phyloP scores from a whole-genome alignment of 2,329 filamentous ascomycete species.

The Apiospora pterosperma region DNA sequence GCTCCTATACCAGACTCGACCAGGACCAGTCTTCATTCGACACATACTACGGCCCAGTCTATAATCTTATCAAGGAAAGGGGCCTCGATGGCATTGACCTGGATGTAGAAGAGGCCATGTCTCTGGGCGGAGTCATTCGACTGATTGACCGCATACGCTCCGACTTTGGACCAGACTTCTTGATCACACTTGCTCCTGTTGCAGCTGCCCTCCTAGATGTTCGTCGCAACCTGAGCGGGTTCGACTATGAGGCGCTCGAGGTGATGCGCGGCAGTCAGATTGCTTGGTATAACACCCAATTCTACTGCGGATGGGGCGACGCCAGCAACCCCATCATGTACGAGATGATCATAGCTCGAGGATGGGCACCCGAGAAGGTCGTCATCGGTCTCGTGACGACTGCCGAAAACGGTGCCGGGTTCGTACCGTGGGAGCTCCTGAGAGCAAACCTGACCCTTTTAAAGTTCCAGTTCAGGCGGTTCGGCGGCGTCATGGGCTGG shows the following conservation, averaged over 20 bases:
- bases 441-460: constrained; percentile 55
- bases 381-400: constrained; percentile 76
- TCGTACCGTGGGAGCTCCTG: constrained; percentile 56
- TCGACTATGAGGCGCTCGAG: constrained; percentile 70
- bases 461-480: constrained; percentile 55
- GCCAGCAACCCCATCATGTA: constrained; percentile 49
- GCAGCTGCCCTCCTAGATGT: constrained; percentile 65
- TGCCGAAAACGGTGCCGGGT: constrained; percentile 65
- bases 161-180: constrained; percentile 64
- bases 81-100: constrained; percentile 65
- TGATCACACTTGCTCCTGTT: constrained; percentile 76
- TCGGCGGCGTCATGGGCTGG: constrained; percentile 84
- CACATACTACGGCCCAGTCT: constrained; percentile 64
- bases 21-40: constrained; percentile 56
- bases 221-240: constrained; percentile 68
- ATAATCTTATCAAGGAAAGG: constrained; percentile 54
- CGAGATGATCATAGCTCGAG: constrained; percentile 43
- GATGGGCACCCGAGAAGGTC: constrained; percentile 66
- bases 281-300: constrained; percentile 79
- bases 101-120: constrained; percentile 72
- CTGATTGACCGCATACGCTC: constrained; percentile 61
- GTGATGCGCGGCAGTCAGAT: constrained; percentile 60
- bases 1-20: constrained; percentile 60
- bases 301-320: constrained; percentile 81
- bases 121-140: constrained; percentile 58